Conservation (phyloP, 2,329 filamentous ascomycete genomes). For the Pseudopyricularia javanii region DNA sequence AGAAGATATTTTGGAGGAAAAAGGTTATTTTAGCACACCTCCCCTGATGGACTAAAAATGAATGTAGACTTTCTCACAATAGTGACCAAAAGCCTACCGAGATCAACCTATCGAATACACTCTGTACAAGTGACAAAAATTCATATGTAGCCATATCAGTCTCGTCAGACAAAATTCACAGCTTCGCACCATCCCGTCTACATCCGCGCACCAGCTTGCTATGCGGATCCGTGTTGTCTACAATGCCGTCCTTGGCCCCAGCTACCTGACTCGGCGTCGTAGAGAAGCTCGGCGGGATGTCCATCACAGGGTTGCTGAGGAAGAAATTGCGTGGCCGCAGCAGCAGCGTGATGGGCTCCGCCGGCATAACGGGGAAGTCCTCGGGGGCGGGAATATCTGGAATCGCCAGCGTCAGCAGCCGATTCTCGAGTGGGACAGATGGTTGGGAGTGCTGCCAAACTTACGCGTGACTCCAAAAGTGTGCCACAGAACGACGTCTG, state of each 20-base stretch:
- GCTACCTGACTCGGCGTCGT: slow-evolving; percentile 57
- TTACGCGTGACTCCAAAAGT: slow-evolving; percentile 70
- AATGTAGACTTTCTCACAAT: too few species aligned
- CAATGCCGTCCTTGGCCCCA: too few species aligned
- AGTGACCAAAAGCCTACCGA: neutral
- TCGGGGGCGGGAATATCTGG: slow-evolving; percentile 73
- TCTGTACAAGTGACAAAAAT: too few species aligned
- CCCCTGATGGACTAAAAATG: neutral
- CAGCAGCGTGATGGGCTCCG: slow-evolving; percentile 70
- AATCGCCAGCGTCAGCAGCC: too few species aligned
- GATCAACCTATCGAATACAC: neutral
- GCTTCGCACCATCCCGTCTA: too few species aligned
- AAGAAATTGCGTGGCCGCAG: slow-evolving; percentile 78
- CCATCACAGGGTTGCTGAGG: slow-evolving; percentile 62
- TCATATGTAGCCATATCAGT: too few species aligned
- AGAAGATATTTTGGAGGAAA: neutral
- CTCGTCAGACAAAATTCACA: too few species aligned
- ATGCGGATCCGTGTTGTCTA: too few species aligned
- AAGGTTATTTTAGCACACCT: neutral
- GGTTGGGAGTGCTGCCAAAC: too few species aligned
- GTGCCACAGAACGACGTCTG: slow-evolving; percentile 82
- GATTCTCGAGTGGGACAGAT: too few species aligned
- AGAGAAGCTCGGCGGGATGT: slow-evolving; percentile 66
- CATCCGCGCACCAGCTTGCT: too few species aligned
- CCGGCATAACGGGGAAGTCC: slow-evolving; percentile 88